These are phyloP conservation scores for Cercospora citrullina DNA, from an alignment of 2,329 filamentous ascomycete genomes.

Conservation along the genomic window DNA sequence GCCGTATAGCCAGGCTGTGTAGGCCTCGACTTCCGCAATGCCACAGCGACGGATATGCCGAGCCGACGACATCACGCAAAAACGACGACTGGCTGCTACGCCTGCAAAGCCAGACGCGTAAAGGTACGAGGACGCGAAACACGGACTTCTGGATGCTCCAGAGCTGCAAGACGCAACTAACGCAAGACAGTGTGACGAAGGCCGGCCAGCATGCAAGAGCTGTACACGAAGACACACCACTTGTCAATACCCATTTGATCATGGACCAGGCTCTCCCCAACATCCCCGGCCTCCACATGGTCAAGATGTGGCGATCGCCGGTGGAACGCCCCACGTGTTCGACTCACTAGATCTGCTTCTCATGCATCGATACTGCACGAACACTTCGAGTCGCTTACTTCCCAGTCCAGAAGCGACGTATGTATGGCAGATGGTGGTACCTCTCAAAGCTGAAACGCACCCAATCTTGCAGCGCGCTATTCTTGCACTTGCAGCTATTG, in stretches of 20 bases:
- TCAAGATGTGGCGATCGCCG: background rate
- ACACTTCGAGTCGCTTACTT: constrained; percentile 28
- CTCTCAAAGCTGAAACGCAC: constrained; percentile 7
- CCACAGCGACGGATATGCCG: constrained; percentile 26
- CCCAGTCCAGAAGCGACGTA: constrained; percentile 23
- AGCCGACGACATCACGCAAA: constrained; percentile 35
- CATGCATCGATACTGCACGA: constrained; percentile 35
- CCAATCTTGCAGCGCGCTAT: constrained; percentile 8
- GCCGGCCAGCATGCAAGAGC: constrained; percentile 31
- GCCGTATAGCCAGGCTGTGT: constrained; percentile 10
- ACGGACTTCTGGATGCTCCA: background rate
- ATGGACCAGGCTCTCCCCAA: background rate
- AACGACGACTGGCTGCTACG: constrained; percentile 29
- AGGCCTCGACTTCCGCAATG: background rate
- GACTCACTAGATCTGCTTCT: constrained; percentile 33
- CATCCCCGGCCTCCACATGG: background rate
- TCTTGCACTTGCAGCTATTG: constrained; percentile 6
- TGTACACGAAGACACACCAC: constrained; percentile 30
- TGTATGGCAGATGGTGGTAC: constrained; percentile 29
- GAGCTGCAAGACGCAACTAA: background rate
- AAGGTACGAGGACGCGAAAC: constrained; percentile 27
- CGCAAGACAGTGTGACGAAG: constrained; percentile 32
- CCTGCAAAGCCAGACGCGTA: constrained; percentile 35
- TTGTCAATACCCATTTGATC: constrained; percentile 25
- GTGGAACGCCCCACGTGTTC: constrained; percentile 17